Conservation (phyloP, 2,329 filamentous ascomycete genomes). For the Aureobasidium subglaciale region DNA sequence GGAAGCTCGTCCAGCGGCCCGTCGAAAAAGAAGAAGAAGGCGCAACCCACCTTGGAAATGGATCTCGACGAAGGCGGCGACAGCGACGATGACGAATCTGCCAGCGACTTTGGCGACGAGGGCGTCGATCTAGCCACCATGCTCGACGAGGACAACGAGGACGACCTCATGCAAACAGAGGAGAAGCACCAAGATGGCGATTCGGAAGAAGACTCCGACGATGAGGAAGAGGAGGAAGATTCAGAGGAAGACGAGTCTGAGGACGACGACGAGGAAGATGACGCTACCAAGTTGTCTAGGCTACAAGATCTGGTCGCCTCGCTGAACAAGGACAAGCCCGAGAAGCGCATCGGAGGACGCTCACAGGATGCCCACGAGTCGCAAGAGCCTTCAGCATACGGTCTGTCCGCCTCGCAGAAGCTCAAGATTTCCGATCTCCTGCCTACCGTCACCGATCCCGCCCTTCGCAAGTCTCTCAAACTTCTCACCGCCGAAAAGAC, state of each 20-base stretch:
- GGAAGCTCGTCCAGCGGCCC: slow-evolving; percentile 52
- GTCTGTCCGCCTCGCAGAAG: slow-evolving; percentile 47
- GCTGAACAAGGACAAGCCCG: slow-evolving; percentile 43
- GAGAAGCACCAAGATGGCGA: slow-evolving; percentile 22
- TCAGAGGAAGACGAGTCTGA: slow-evolving; percentile 49
- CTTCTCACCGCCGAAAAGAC: slow-evolving; percentile 59
- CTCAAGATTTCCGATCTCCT: slow-evolving; percentile 71
- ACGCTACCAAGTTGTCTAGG: slow-evolving; percentile 51
- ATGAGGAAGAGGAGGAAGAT: slow-evolving; percentile 30
- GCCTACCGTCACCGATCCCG: slow-evolving; percentile 62
- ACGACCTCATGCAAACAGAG: slow-evolving; percentile 42
- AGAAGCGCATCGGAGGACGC: slow-evolving; percentile 15
- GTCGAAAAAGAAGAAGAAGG: slow-evolving; percentile 44
- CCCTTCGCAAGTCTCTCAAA: slow-evolving; percentile 73
- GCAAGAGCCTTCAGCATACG: slow-evolving; percentile 54
- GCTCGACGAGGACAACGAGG: slow-evolving; percentile 44
- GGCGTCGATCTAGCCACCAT: slow-evolving; percentile 57
- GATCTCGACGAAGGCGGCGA: slow-evolving; percentile 44
- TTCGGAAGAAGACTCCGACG: slow-evolving; percentile 22
- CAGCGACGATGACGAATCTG: slow-evolving; percentile 38
- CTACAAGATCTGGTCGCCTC: slow-evolving; percentile 65
- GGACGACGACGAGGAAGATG: slow-evolving; percentile 41
- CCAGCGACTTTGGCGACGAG: slow-evolving; percentile 56
- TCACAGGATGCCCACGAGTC: slow-evolving; percentile 49
- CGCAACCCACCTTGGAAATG: slow-evolving; percentile 28